Base-by-base conservation (phyloP, 352 stramenopile genomes). In the Halophytophthora polymorphica region DNA sequence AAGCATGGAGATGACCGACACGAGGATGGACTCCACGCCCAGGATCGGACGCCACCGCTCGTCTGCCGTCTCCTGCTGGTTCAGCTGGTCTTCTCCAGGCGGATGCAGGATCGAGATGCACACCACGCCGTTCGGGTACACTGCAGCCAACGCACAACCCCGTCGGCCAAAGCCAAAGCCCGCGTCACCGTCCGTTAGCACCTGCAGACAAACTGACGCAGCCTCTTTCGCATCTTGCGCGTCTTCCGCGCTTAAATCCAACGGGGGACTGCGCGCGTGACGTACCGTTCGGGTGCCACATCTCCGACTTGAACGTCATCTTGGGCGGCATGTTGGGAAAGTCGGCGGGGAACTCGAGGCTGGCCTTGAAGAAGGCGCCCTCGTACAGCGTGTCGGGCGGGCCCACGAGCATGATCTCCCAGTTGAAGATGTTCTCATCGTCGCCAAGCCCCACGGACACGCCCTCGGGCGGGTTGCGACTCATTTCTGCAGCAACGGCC, bases 81-180 rank as follows among this genome's bases (percentile, higher is more conserved):
- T 99, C 60, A 98, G 78, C 23, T 94, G 86, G 72, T 99, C 97
- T 56, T 98, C 95, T 66, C 97, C 97, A 50, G 97, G 96, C 38
- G 96, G 91, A 71, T 99, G 97, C 58, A 99, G 76, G 72, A 99
- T 99, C 29, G 97, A 99, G 58, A 99, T 99, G 69, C 97, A 99
- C 57, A 99, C 97, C 22, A 96, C 90, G 12, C 97, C 97, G 63
- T 98, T 97, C 43, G 90, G 64, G 75, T 99, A 99, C 25, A 99
- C 96, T 96, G 51, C 22, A 50, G 11, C 17, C 29, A 19, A 14
- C 50, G 15, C 49, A 64, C 12, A 61, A 17, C 48, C 11, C 19
- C 17, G 39, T 37, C 11, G 42, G 7, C 14, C 40, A 33, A 50
- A 6, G 50, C 6, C 17, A 40, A 38, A 13, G 23, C 2, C 6